A percentile compares a stretch with the other conserved stretches of the same genome.
Evolutionary conservation across 345 rosid species (phyloP).

Genomic region (Aquilaria yunnanensis): DNA sequence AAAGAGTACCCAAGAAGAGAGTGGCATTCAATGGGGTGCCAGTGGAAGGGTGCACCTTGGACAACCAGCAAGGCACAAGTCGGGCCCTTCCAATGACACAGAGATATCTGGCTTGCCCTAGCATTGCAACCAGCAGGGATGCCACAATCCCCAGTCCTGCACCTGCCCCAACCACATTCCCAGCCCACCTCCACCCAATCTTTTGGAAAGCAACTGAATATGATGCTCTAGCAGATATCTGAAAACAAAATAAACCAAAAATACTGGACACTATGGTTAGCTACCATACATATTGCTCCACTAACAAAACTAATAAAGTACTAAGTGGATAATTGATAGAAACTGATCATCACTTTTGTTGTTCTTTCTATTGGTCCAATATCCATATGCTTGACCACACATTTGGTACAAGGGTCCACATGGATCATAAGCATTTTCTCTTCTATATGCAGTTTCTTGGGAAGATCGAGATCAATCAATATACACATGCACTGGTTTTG

Average conservation of each 20-base stretch:
- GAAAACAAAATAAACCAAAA: neutral
- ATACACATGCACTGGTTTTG: too few relatives aligned
- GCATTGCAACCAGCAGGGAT: constrained; percentile 90
- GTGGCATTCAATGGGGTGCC: constrained; percentile 96
- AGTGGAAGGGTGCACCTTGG: constrained; percentile 91
- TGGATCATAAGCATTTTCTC: neutral
- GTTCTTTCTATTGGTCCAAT: too few relatives aligned
- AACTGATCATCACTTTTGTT: too few relatives aligned
- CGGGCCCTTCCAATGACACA: constrained; percentile 90
- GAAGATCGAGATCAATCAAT: too few relatives aligned
- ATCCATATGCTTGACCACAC: too few relatives aligned
- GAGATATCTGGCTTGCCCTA: constrained; percentile 96
- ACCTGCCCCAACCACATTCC: constrained; percentile 89
- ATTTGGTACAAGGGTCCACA: too few relatives aligned
- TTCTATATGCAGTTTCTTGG: neutral
- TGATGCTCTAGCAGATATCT: constrained; percentile 61
- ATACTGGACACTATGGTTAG: too few relatives aligned
- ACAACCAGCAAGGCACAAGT: constrained; percentile 81
- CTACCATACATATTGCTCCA: too few relatives aligned
- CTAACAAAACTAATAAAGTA: too few relatives aligned
- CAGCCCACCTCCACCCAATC: constrained; percentile 79
- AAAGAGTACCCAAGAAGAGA: constrained; percentile 67
- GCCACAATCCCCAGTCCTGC: constrained; percentile 96
- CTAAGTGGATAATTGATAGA: too few relatives aligned
- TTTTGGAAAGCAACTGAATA: constrained; percentile 58